phyloP scores from a whole-genome alignment of 305 asterid species.

The Euphrasia arctica region DNA sequence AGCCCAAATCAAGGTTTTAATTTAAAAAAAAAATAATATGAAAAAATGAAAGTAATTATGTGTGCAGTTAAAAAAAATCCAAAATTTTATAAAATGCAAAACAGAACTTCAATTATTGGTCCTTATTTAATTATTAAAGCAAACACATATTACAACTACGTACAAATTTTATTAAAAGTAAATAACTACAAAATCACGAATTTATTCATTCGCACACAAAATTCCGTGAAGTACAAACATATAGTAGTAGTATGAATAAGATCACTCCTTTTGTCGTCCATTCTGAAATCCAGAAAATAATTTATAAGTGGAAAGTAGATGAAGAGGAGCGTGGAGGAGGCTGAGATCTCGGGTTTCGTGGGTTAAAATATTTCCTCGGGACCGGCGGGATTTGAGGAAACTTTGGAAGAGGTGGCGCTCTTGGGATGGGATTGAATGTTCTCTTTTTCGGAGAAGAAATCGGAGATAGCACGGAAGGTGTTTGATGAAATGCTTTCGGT shows the following conservation, averaged over 20 bases:
- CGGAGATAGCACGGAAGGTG: constrained; percentile 11
- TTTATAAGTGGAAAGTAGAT: neutral
- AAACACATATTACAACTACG: too few relatives aligned
- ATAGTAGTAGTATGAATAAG: neutral
- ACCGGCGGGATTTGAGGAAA: constrained; percentile 41
- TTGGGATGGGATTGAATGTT: constrained; percentile 39
- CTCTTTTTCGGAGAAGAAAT: constrained; percentile 2
- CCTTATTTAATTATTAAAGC: too few relatives aligned
- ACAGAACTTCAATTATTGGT: too few relatives aligned
- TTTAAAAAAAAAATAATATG: too few relatives aligned
- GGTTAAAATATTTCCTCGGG: constrained; percentile 49
- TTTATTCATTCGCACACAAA: too few relatives aligned
- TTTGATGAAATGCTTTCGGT: constrained; percentile 15
- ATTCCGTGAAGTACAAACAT: neutral
- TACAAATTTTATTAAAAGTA: too few relatives aligned
- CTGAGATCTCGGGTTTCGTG: constrained; percentile 33
- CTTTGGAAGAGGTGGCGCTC: constrained; percentile 57
- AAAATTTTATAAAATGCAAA: too few relatives aligned
- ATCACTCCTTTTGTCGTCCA: neutral
- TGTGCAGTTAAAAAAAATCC: too few relatives aligned
- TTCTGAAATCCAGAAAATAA: neutral
- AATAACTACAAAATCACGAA: neutral
- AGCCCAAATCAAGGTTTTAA: too few relatives aligned
- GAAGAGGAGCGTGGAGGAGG: constrained; percentile 31
- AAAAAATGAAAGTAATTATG: too few relatives aligned